Conservation (phyloP, 495 filamentous ascomycete genomes). For the Podospora fimiseda region DNA sequence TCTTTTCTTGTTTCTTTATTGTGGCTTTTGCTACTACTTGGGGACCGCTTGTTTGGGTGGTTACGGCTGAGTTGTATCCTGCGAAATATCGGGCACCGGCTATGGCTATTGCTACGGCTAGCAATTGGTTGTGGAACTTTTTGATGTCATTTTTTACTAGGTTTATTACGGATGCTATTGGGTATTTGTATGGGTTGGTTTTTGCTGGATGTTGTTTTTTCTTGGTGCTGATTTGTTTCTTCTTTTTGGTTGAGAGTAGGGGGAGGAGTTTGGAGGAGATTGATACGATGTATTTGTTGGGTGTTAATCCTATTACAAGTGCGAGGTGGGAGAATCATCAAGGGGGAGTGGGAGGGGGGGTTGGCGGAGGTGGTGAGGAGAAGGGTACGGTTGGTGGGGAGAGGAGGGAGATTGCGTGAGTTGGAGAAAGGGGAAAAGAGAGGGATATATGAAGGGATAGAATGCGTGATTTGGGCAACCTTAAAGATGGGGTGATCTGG, state of each 20-base stretch:
- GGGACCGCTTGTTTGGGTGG: slow-evolving; percentile 80
- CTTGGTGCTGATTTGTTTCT: slow-evolving; percentile 69
- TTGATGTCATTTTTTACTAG: slow-evolving; percentile 32
- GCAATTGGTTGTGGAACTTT: slow-evolving; percentile 91
- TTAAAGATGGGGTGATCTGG: no score
- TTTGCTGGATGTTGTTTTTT: slow-evolving; percentile 68
- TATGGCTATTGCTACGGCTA: slow-evolving; percentile 70
- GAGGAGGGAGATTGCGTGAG: no score
- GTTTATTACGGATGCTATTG: slow-evolving; percentile 66
- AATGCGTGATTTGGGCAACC: no score
- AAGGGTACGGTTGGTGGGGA: background rate
- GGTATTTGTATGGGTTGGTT: slow-evolving; percentile 77
- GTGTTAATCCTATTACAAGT: slow-evolving; percentile 55
- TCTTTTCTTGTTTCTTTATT: slow-evolving; percentile 76
- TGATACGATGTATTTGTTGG: slow-evolving; percentile 76
- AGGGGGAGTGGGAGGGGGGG: background rate
- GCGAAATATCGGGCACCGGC: slow-evolving; percentile 65
- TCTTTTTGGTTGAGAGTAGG: slow-evolving; percentile 59
- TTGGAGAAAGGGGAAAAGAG: no score
- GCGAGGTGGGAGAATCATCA: slow-evolving; percentile 15
- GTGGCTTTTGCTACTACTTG: slow-evolving; percentile 61
- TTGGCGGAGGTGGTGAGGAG: slow-evolving; percentile 2
- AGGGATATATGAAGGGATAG: no score
- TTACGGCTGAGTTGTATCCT: slow-evolving; percentile 77
- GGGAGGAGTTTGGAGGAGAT: slow-evolving; percentile 53